phyloP scores from a whole-genome alignment of 2,329 filamentous ascomycete species.

The Knufia petricola region DNA sequence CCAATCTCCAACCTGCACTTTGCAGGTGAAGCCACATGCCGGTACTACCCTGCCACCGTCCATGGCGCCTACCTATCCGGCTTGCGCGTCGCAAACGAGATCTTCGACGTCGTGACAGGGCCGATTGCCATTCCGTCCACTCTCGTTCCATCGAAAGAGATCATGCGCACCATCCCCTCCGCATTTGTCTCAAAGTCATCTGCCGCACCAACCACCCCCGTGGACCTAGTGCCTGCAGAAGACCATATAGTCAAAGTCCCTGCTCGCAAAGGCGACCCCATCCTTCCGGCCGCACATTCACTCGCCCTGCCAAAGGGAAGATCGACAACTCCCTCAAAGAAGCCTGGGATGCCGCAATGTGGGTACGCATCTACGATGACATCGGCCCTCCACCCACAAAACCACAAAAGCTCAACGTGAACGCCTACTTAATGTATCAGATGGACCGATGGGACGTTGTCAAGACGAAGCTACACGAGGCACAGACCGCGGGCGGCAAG shows the following conservation, averaged over 20 bases:
- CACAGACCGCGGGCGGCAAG: constrained; percentile 54
- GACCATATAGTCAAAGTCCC: constrained; percentile 19
- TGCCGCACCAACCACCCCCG: constrained; percentile 9
- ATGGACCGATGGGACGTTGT: constrained; percentile 59
- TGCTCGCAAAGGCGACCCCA: constrained; percentile 24
- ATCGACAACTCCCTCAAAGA: constrained; percentile 29
- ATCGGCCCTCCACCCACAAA: constrained; percentile 68
- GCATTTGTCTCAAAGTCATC: constrained; percentile 13
- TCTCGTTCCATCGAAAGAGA: constrained; percentile 58
- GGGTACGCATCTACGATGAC: constrained; percentile 45
- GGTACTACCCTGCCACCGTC: constrained; percentile 90
- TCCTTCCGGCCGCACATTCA: constrained; percentile 21
- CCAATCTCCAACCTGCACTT: constrained; percentile 83
- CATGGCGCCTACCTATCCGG: constrained; percentile 95
- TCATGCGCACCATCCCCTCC: constrained; percentile 26
- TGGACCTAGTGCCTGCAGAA: constrained; percentile 31
- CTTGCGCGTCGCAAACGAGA: constrained; percentile 75
- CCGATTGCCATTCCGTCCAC: constrained; percentile 68
- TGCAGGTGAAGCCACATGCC: constrained; percentile 91
- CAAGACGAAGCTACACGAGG: constrained; percentile 59
- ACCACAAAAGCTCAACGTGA: constrained; percentile 64
- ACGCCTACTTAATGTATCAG: constrained; percentile 83
- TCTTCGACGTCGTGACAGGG: constrained; percentile 70
- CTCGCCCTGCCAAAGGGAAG: constrained; percentile 20
- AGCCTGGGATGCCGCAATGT: constrained; percentile 49